Conservation (phyloP, 208 protist genomes). For the Leishmania turanica region DNA sequence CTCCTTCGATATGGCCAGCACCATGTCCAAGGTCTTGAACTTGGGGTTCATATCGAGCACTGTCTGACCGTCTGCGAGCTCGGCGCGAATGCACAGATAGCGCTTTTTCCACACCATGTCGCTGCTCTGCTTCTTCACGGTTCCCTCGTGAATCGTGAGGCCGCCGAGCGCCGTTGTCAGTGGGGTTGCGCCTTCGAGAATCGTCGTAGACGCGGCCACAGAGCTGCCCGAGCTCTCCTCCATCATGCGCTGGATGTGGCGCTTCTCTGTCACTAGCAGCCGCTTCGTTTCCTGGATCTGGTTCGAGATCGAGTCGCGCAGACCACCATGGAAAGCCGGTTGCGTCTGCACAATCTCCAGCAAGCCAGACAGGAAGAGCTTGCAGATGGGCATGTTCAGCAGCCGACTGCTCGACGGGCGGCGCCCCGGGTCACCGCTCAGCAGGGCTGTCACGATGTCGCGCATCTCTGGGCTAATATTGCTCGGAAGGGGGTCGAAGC, state of each 20-base stretch:
- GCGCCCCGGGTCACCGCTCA: constrained; percentile 50
- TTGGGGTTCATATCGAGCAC: constrained; percentile 50
- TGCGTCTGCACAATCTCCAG: constrained; percentile 82
- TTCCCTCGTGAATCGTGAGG: constrained; percentile 64
- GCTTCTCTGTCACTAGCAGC: constrained; percentile 52
- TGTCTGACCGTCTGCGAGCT: constrained; percentile 60
- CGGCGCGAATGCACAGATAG: constrained; percentile 76
- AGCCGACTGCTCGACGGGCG: constrained; percentile 69
- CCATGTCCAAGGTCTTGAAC: constrained; percentile 72
- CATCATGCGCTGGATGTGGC: constrained; percentile 45
- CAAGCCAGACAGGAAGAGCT: constrained; percentile 74
- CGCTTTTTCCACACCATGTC: constrained; percentile 78
- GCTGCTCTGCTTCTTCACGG: constrained; percentile 74
- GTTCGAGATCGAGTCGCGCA: constrained; percentile 59
- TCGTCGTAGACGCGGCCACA: constrained; percentile 51
- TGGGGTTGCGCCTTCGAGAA: constrained; percentile 69
- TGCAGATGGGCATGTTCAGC: constrained; percentile 74
- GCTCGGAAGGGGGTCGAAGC: constrained; percentile 54
- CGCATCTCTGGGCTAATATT: constrained; percentile 65
- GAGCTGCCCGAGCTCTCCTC: constrained; percentile 55
- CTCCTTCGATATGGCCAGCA: constrained; percentile 76
- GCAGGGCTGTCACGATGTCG: constrained; percentile 54
- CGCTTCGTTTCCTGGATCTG: constrained; percentile 73
- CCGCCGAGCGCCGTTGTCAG: constrained; percentile 54
- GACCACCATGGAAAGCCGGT: constrained; percentile 50